Base-by-base conservation (phyloP, 179 eudicot species). In the Silene coronaria region DNA sequence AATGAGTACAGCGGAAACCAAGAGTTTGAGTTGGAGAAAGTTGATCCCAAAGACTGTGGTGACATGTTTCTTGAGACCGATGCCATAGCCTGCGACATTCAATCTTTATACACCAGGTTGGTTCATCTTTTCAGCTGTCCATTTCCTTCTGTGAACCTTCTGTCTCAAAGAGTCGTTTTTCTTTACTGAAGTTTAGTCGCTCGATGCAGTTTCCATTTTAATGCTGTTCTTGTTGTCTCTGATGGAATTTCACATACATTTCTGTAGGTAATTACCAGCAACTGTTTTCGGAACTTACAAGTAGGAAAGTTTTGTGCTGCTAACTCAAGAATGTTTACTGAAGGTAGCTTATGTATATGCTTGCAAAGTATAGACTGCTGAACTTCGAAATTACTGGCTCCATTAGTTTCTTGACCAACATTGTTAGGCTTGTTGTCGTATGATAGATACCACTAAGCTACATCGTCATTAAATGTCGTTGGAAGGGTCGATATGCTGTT, bases 81-180 rank as follows among this genome's bases (percentile, higher is more conserved):
- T 5, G 58, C 61, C 34, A 70, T 92, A 70, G 79, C 80, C 23
- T 90, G 84, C 79, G 93, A 95, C 78, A 80, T 95, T 5, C 78
- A 84, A 80, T 78, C 85, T 28, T 64, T 92, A 9, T 86, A 83
- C 67, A 86, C 75, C 79, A 92, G 99, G 99, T 95, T 73, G 34
- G 88, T 80, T 46, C 64, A 16, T 22, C 4, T n/a, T 21, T 27
- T 21, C 74, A 12, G 34, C 46, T 27, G 17, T 6, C 4, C 32
- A 12, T 26, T 46, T 76, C 38, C 51, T 71, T 65, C 24, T 1
- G 4, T 16, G 13, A 27, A 24, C 21, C 55, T 16, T 17, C 17
- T 34, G 28, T 9, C 12, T 12, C 19, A 2, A 1, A 38, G 12
- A 38, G 46, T 38, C 46, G 0, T 38, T 38, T 1, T 9, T 38